phyloP scores from a whole-genome alignment of 2,329 filamentous ascomycete species.

The Xylaria sp. region DNA sequence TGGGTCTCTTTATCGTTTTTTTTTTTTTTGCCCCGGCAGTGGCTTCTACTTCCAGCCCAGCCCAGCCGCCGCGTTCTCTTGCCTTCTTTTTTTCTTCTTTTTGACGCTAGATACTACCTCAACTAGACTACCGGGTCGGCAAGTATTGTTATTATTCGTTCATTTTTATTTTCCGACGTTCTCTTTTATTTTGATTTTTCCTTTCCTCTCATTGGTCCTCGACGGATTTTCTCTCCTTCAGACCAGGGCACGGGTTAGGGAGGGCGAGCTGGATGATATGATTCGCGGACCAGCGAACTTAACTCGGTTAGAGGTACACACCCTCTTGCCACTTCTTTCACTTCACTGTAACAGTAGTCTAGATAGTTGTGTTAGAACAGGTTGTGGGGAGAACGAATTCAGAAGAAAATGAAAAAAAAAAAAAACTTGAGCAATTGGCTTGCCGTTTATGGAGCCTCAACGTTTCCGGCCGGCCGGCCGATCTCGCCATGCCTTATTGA shows the following conservation, averaged over 20 bases:
- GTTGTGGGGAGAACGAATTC: constrained; percentile 10
- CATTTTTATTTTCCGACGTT: not conserved
- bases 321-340: constrained; percentile 1
- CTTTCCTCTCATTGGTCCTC: constrained; percentile 13
- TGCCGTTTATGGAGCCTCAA: constrained; percentile 18
- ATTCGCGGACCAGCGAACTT: constrained; percentile 23
- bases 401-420: constrained; percentile 8
- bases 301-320: constrained; percentile 21
- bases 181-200: not conserved
- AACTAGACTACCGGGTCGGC: constrained; percentile 30
- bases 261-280: constrained; percentile 16
- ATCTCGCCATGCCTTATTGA: constrained; percentile 24
- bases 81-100: not conserved
- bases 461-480: constrained; percentile 1
- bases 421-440: not conserved
- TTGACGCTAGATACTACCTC: constrained; percentile 17
- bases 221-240: constrained; percentile 8
- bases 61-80: not conserved
- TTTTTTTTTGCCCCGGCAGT: not conserved
- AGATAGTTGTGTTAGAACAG: constrained; percentile 25
- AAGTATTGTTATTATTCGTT: constrained; percentile 18
- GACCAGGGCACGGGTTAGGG: constrained; percentile 16
- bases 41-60: constrained; percentile 17
- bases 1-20: constrained; percentile 22
- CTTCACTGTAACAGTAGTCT: constrained; percentile 30